Evolutionary conservation across 495 filamentous ascomycete genomes (phyloP).

Genomic region (Niebla homalea): DNA sequence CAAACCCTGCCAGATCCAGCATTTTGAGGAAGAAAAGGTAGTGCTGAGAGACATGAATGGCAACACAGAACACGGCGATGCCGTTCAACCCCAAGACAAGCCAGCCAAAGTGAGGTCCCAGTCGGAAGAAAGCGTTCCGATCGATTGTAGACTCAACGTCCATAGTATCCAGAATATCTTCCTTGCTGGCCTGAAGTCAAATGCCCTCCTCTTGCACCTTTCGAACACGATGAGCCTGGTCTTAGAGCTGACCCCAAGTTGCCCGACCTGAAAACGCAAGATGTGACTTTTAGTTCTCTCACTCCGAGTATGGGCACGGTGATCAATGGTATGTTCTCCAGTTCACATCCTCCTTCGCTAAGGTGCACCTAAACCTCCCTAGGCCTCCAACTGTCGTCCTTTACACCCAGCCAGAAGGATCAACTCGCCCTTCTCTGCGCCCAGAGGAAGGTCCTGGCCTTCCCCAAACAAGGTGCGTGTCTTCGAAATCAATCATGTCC

Average conservation of each 20-base stretch:
- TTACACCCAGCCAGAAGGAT: constrained; percentile 39
- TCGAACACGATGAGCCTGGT: constrained; percentile 36
- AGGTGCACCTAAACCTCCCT: background rate
- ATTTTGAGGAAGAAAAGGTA: no score
- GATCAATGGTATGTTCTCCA: constrained; percentile 16
- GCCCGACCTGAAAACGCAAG: constrained; percentile 30
- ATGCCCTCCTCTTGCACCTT: constrained; percentile 31
- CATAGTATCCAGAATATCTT: background rate
- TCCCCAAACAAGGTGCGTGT: constrained; percentile 40
- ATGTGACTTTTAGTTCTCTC: constrained; percentile 31
- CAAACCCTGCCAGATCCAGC: no score
- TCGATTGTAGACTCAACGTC: background rate
- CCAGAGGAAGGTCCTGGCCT: constrained; percentile 44
- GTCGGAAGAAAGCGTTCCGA: no score
- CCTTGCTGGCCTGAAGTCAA: constrained; percentile 12
- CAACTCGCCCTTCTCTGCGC: constrained; percentile 45
- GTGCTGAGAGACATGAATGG: no score
- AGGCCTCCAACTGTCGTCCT: constrained; percentile 42
- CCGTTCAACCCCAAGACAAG: no score
- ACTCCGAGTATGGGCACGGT: constrained; percentile 45
- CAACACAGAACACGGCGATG: no score
- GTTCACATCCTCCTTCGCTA: background rate
- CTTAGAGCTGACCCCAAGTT: constrained; percentile 39
- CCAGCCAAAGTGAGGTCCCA: no score
- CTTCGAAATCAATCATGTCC: no score